Evolutionary conservation across 441 rosid species (phyloP), one percentile per base, ranked within the genome.

Genomic region (Pelargonium myrrhifolium): DNA sequence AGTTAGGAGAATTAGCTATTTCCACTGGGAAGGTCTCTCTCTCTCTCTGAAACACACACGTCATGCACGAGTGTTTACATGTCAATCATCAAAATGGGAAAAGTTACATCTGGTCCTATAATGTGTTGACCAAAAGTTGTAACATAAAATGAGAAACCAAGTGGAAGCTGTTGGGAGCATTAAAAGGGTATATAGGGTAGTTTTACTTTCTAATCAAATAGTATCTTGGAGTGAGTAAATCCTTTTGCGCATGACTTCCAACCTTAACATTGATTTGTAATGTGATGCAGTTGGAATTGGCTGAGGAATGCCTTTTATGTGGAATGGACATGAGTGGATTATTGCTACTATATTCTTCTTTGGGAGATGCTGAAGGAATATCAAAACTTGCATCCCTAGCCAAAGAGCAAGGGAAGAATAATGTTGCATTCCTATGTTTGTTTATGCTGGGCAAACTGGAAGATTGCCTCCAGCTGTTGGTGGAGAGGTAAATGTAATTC

Each of bases 331-430:
- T 88, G 87, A 92, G 98, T 78, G 98, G 98, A 68, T 80, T 94
- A 68, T 74, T 94, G 69, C 82, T 94, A 68, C 90, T 91, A 17
- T 92, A 94, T 85, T 92, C 99, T 73, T 90, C 99, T 26, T 77
- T 95, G 59, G 99, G 98, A 66, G 97, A 95, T 77, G 89, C 92
- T n/a, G 97, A 90, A 72, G 99, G 99, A 74, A 85, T 95, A 71
- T 74, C 81, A 49, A 83, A 84, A 71, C 87, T 95, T 75, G 89
- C 93, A 65, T 76, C 87, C 63, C 79, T 92, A 74, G 96, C 99
- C 40, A 90, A 85, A 82, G 96, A 90, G 76, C 98, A 89, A 80
- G 98, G 97, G 76, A 95, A 92, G 86, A 87, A 85, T 65, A 90
- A 90, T 79, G 96, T 92, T 71, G 89, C 93, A 40, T 92, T 87